A percentile compares a stretch with the other conserved stretches of the same genome.
Evolutionary conservation across 164 flowering plant genomes (phyloP).

Genomic region (Protea cynaroides): DNA sequence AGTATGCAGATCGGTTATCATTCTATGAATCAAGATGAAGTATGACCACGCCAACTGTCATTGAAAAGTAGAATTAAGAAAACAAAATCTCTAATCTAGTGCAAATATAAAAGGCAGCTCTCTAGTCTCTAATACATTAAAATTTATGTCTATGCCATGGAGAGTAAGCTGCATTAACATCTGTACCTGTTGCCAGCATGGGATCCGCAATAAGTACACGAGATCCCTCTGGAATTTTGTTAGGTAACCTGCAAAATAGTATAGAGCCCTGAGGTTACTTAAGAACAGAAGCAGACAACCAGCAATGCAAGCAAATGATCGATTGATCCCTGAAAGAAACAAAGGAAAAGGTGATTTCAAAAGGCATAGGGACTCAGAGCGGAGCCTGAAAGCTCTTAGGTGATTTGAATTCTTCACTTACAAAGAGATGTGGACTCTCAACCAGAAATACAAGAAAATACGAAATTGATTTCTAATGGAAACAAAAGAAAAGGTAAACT

Average conservation of each 20-base stretch:
- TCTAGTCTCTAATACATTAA: background rate
- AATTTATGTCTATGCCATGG: background rate
- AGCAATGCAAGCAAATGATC: background rate
- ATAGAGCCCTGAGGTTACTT: background rate
- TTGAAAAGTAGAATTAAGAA: background rate
- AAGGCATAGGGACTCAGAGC: no score
- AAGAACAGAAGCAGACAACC: no score
- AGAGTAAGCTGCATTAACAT: background rate
- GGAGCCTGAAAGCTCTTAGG: no score
- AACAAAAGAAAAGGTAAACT: background rate
- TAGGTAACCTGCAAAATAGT: constrained; percentile 62
- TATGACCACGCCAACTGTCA: background rate
- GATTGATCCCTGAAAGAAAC: background rate
- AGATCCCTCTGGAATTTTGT: constrained; percentile 70
- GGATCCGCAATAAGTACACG: constrained; percentile 88
- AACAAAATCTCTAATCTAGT: background rate
- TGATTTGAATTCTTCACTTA: no score
- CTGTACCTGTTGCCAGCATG: constrained; percentile 95
- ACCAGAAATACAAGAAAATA: background rate
- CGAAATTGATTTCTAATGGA: background rate
- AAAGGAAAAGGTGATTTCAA: background rate
- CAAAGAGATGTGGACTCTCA: no score
- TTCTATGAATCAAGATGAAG: background rate
- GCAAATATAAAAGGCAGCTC: background rate
- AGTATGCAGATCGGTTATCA: background rate